These are phyloP conservation scores for Keithomyces neogunnii DNA, from an alignment of 2,329 filamentous ascomycete genomes.

Conservation along the genomic window DNA sequence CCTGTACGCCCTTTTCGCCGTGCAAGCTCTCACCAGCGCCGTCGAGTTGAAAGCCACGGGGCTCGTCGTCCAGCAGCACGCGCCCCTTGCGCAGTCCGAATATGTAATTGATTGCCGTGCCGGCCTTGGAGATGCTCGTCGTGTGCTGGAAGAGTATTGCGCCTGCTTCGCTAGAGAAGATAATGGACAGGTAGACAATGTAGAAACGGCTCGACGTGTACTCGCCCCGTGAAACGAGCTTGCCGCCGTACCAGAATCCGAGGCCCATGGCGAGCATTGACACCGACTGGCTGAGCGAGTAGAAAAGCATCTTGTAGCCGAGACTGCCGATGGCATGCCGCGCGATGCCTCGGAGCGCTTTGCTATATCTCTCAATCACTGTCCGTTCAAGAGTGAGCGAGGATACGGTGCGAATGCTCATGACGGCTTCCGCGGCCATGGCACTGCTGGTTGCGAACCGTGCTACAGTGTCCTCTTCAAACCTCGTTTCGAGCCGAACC, in stretches of 20 bases:
- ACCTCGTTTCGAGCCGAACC: constrained; percentile 29
- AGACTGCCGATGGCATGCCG: constrained; percentile 20
- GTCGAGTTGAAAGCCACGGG: too few relatives aligned
- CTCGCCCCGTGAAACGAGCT: constrained; percentile 29
- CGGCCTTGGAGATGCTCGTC: constrained; percentile 43
- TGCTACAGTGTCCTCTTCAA: constrained; percentile 28
- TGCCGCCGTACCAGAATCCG: constrained; percentile 34
- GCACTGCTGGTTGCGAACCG: constrained; percentile 27
- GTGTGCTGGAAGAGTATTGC: constrained; percentile 36
- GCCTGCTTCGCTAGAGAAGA: constrained; percentile 35
- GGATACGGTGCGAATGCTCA: constrained; percentile 31
- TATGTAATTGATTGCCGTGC: constrained; percentile 40
- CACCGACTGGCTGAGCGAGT: constrained; percentile 27
- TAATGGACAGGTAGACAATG: constrained; percentile 42
- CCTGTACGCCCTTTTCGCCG: constrained; percentile 11
- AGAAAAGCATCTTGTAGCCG: constrained; percentile 25
- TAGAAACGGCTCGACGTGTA: constrained; percentile 45
- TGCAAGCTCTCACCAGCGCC: too few relatives aligned
- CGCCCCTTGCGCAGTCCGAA: constrained; percentile 35
- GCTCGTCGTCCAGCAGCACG: too few relatives aligned
- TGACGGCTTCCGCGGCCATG: constrained; percentile 34
- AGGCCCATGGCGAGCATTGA: constrained; percentile 31
- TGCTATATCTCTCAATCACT: constrained; percentile 20
- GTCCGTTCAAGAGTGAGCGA: constrained; percentile 32
- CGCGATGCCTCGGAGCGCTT: constrained; percentile 13